A percentile compares a stretch with the other conserved stretches of the same genome.
These are phyloP conservation scores for Gynandropsis gynandra DNA, from an alignment of 345 rosid species.

Conservation along the genomic window DNA sequence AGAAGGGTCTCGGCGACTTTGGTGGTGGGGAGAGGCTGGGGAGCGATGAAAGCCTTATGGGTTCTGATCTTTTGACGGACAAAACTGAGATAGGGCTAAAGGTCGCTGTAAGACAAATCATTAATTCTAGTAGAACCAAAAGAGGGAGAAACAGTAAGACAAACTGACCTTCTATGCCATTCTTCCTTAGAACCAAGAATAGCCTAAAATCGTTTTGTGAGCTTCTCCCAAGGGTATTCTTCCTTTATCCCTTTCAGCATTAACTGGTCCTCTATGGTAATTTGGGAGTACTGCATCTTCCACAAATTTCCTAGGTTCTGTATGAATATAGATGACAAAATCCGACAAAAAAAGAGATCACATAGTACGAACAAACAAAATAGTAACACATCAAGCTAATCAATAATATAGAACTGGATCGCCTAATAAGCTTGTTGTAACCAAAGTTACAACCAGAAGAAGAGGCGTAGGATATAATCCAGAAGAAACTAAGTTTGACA, in stretches of 20 bases:
- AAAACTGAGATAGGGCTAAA: conserved; percentile 59
- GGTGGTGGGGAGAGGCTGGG: conserved; percentile 32
- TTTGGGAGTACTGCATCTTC: conserved; percentile 57
- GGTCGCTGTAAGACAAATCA: conserved; percentile 34
- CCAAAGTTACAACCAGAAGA: too few relatives aligned
- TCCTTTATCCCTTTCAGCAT: conserved; percentile 74
- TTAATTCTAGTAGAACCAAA: not conserved
- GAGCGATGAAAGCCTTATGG: conserved; percentile 39
- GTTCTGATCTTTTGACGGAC: conserved; percentile 44
- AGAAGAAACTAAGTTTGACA: not conserved
- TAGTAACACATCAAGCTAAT: not conserved
- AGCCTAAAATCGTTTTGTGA: conserved; percentile 87
- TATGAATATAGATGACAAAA: not conserved
- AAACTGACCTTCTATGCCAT: conserved; percentile 77
- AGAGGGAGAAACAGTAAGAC: conserved; percentile 4
- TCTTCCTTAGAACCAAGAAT: conserved; percentile 74
- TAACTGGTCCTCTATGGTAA: conserved; percentile 81
- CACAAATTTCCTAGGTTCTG: conserved; percentile 15
- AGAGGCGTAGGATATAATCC: not conserved
- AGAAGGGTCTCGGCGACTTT: conserved; percentile 28
- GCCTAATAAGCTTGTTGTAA: too few relatives aligned
- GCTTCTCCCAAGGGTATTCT: conserved; percentile 81
- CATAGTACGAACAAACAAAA: not conserved
- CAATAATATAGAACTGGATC: too few relatives aligned
- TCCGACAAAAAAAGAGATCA: not conserved